Conservation (phyloP, 345 rosid genomes). For the Alliaria petiolata region DNA sequence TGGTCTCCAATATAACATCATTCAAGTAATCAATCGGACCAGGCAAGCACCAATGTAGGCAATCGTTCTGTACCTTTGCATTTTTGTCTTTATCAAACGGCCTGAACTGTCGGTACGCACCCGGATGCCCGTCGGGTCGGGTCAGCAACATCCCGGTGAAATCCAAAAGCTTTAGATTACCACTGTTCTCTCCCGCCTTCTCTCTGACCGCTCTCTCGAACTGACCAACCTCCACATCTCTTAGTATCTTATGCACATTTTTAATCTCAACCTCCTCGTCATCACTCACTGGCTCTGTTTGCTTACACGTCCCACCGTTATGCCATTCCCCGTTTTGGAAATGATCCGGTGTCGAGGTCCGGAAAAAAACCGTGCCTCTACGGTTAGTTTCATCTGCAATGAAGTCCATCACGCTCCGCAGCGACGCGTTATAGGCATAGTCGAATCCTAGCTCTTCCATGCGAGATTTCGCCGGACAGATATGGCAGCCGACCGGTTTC, state of each 20-base stretch:
- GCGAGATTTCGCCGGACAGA: slow-evolving; percentile 54
- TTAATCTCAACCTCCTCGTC: slow-evolving; percentile 64
- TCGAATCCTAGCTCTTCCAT: slow-evolving; percentile 64
- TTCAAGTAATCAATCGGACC: slow-evolving; percentile 89
- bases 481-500: slow-evolving; percentile 67
- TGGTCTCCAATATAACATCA: slow-evolving; percentile 81
- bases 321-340: slow-evolving; percentile 95
- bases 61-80: slow-evolving; percentile 78
- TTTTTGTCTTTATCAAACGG: slow-evolving; percentile 66
- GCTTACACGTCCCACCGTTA: slow-evolving; percentile 69
- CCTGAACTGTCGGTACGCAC: slow-evolving; percentile 63
- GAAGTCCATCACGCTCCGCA: slow-evolving; percentile 56
- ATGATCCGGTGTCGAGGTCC: slow-evolving; percentile 91
- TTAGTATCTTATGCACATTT: slow-evolving; percentile 56
- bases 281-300: slow-evolving; percentile 53
- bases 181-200: slow-evolving; percentile 42
- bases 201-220: slow-evolving; percentile 47
- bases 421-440: slow-evolving; percentile 66
- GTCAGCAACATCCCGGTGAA: slow-evolving; percentile 56
- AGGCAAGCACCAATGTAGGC: slow-evolving; percentile 97
- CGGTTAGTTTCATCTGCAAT: slow-evolving; percentile 40
- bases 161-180: slow-evolving; percentile 66
- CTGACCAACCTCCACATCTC: slow-evolving; percentile 54
- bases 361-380: slow-evolving; percentile 59
- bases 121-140: slow-evolving; percentile 96